phyloP scores from a whole-genome alignment of 1,284 basidiomycete species.

The Mycosarcoma mackinlayi region DNA sequence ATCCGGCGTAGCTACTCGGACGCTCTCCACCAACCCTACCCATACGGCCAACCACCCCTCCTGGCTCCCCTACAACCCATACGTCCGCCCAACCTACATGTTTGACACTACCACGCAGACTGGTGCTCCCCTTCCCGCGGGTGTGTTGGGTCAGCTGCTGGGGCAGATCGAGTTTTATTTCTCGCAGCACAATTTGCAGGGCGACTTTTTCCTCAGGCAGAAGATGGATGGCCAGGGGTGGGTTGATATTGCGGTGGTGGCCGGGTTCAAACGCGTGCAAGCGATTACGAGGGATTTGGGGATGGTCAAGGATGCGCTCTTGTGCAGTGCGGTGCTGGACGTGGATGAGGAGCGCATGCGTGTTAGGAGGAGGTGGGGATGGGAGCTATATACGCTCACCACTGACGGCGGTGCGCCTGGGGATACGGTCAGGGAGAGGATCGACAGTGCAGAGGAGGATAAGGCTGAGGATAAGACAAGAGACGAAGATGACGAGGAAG shows the following conservation, averaged over 20 bases:
- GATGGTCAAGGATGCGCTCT: conserved; percentile 45
- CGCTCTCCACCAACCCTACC: conserved; percentile 2
- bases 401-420: not conserved
- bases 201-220: conserved; percentile 61
- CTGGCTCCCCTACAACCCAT: conserved; percentile 13
- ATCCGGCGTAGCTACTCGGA: conserved; percentile 19
- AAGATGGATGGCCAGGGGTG: conserved; percentile 62
- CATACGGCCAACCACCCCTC: not conserved
- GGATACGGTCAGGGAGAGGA: not conserved
- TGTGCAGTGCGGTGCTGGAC: conserved; percentile 47
- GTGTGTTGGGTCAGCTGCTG: conserved; percentile 44
- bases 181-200: conserved; percentile 56
- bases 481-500: conserved; percentile 15
- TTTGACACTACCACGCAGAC: conserved; percentile 22
- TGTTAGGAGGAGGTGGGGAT: conserved; percentile 50
- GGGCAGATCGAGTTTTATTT: conserved; percentile 66
- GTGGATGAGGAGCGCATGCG: conserved; percentile 33
- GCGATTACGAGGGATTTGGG: conserved; percentile 29
- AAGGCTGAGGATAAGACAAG: not conserved
- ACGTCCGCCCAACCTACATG: conserved; percentile 2
- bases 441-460: not conserved
- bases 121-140: conserved; percentile 21
- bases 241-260: conserved; percentile 52
- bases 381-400: conserved; percentile 49
- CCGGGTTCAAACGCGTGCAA: conserved; percentile 57